A percentile compares a stretch with the other conserved stretches of the same genome.
Conservation (phyloP, 805 yeast species). For the Barnettozyma botsteinii region DNA sequence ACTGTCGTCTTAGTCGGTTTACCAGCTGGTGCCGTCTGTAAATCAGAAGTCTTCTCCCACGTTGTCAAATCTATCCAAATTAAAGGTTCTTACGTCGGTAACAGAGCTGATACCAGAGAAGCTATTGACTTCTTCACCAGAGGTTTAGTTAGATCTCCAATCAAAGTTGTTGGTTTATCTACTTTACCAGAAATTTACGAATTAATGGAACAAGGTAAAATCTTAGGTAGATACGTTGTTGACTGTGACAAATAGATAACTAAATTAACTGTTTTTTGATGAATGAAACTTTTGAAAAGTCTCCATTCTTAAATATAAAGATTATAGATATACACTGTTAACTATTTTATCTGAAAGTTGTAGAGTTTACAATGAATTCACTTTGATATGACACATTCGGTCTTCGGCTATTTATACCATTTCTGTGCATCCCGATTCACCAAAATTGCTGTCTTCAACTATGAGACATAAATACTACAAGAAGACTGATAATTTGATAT, state of each 20-base stretch:
- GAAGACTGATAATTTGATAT: too few species aligned
- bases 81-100: constrained; percentile 83
- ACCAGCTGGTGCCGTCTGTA: constrained; percentile 73
- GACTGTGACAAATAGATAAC: constrained; percentile 56
- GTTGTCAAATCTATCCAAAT: constrained; percentile 69
- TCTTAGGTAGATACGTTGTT: constrained; percentile 84
- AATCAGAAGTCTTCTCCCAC: constrained; percentile 63
- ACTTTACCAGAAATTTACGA: constrained; percentile 63
- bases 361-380: too few species aligned
- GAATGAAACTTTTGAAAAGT: constrained; percentile 26
- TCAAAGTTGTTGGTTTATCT: constrained; percentile 70
- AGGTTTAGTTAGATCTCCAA: constrained; percentile 68
- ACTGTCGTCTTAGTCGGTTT: constrained; percentile 69
- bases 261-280: background rate
- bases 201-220: constrained; percentile 78
- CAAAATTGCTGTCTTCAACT: too few species aligned
- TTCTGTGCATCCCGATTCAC: too few species aligned
- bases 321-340: background rate
- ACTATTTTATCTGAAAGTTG: too few species aligned
- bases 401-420: background rate
- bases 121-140: constrained; percentile 69
- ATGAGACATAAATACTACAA: too few species aligned
- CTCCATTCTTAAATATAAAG: too few species aligned
- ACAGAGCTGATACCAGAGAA: constrained; percentile 81
- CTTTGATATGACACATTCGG: background rate